phyloP scores from a whole-genome alignment of 495 filamentous ascomycete species.

The Talaromyces liani region DNA sequence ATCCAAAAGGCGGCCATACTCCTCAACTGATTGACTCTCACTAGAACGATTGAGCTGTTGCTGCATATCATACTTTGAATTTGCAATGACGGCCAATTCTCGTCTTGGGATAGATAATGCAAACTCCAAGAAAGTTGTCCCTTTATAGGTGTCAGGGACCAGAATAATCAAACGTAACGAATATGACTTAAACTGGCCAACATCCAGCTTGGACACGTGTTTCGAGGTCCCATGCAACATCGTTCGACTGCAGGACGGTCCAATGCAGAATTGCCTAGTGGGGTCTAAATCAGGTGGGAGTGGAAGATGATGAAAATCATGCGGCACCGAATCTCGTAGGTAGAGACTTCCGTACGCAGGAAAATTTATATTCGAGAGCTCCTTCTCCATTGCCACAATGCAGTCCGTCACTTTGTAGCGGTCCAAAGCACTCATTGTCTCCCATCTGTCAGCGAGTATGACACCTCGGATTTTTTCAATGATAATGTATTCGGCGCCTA shows the following conservation, averaged over 20 bases:
- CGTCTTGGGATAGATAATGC: no score
- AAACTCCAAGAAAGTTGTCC: not conserved
- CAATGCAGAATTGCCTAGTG: slow-evolving; percentile 12
- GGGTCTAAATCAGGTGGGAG: slow-evolving; percentile 13
- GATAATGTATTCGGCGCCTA: slow-evolving; percentile 29
- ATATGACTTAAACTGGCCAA: slow-evolving; percentile 13
- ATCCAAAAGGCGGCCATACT: no score
- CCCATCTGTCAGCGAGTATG: slow-evolving; percentile 16
- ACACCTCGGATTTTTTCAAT: slow-evolving; percentile 23
- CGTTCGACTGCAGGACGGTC: slow-evolving; percentile 13
- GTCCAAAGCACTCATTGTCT: slow-evolving; percentile 14
- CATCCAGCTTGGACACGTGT: slow-evolving; percentile 8
- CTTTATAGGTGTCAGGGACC: slow-evolving; percentile 11
- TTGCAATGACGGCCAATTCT: no score
- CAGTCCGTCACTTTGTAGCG: slow-evolving; percentile 18
- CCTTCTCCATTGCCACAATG: slow-evolving; percentile 21
- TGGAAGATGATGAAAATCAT: slow-evolving; percentile 8
- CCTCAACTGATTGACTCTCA: no score
- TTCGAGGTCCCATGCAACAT: slow-evolving; percentile 6
- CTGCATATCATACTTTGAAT: no score
- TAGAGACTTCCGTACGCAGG: slow-evolving; percentile 21
- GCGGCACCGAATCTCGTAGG: slow-evolving; percentile 12
- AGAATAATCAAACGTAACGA: slow-evolving; percentile 3
- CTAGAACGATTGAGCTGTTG: no score
- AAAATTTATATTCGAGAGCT: slow-evolving; percentile 16